Evolutionary conservation across 306 rosid genomes (phyloP).

Genomic region (Senna siamea): DNA sequence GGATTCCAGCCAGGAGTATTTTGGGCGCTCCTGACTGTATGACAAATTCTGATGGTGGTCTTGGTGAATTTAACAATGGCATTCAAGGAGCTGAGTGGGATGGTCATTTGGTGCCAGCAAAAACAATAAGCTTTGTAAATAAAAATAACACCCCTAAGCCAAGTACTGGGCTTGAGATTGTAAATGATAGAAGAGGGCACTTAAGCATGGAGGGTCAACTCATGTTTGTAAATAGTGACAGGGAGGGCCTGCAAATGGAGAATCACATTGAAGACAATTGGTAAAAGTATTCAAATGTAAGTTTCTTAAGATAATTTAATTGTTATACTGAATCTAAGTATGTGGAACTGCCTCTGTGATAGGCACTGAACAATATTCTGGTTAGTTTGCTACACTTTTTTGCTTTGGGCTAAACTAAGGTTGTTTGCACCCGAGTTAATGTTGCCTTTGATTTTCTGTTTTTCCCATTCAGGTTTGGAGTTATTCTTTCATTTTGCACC

Average conservation of each 20-base stretch:
- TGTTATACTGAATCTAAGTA: background rate
- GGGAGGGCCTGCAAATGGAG: slow-evolving; percentile 66
- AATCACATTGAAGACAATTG: slow-evolving; percentile 65
- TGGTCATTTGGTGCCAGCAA: slow-evolving; percentile 49
- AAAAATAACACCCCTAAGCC: slow-evolving; percentile 59
- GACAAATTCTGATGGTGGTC: slow-evolving; percentile 37
- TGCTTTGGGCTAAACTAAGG: background rate
- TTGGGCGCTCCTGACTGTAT: slow-evolving; percentile 48
- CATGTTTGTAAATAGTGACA: slow-evolving; percentile 81
- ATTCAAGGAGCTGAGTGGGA: slow-evolving; percentile 53
- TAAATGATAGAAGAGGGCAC: slow-evolving; percentile 82
- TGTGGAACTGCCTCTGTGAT: slow-evolving; percentile 12
- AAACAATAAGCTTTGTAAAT: slow-evolving; percentile 63
- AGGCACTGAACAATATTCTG: background rate
- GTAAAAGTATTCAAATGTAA: slow-evolving; percentile 15
- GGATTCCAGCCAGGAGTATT: slow-evolving; percentile 49
- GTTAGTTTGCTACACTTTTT: background rate
- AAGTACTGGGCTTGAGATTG: slow-evolving; percentile 68
- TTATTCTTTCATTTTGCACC: slow-evolving; percentile 68
- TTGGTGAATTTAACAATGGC: slow-evolving; percentile 45
- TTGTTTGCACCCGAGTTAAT: background rate
- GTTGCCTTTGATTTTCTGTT: background rate
- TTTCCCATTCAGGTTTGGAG: slow-evolving; percentile 57
- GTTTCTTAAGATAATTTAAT: background rate
- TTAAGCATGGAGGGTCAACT: slow-evolving; percentile 67